Evolutionary conservation across 2,329 filamentous ascomycete species (phyloP).

Genomic region (Cucurbitaria berberidis): DNA sequence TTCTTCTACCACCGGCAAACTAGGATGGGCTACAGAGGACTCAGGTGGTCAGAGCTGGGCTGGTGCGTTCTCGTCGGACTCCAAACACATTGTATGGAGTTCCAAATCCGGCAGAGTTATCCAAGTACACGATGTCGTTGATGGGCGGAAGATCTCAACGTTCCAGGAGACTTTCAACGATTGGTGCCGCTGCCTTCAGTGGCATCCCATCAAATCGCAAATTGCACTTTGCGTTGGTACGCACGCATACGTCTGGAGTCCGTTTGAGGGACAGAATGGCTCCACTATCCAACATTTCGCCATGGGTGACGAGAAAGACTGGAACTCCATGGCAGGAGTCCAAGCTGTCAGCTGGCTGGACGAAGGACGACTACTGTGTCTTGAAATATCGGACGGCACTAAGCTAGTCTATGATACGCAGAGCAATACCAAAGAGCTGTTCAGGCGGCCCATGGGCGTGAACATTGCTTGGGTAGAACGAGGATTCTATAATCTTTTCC

Average conservation of each 20-base stretch:
- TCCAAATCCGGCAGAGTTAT: slow-evolving; percentile 17
- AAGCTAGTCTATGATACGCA: slow-evolving; percentile 31
- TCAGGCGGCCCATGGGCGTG: slow-evolving; percentile 23
- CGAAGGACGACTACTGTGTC: slow-evolving; percentile 19
- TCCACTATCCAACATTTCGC: slow-evolving; percentile 27
- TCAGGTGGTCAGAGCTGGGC: slow-evolving; percentile 29
- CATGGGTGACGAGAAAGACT: slow-evolving; percentile 10
- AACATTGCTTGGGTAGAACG: slow-evolving; percentile 6
- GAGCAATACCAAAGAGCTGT: slow-evolving; percentile 36
- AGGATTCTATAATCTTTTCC: slow-evolving; percentile 22
- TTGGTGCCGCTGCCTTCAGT: slow-evolving; percentile 31
- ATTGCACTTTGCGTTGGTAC: slow-evolving; percentile 28
- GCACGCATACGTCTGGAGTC: slow-evolving; percentile 31
- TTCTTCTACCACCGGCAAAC: slow-evolving; percentile 19
- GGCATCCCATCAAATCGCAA: slow-evolving; percentile 31
- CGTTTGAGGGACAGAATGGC: slow-evolving; percentile 24
- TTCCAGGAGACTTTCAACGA: slow-evolving; percentile 15
- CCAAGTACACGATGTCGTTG: slow-evolving; percentile 23
- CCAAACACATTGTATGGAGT: slow-evolving; percentile 34
- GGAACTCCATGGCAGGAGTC: slow-evolving; percentile 11
- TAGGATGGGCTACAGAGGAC: slow-evolving; percentile 26
- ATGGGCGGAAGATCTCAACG: slow-evolving; percentile 19
- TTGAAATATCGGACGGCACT: slow-evolving; percentile 28
- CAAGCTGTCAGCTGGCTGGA: slow-evolving; percentile 24
- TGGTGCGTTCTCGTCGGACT: slow-evolving; percentile 35